Percentiles rank a stretch among this genome's conserved stretches.
Conservation (phyloP, 1,284 basidiomycete species). For the Wolfiporia cocos region DNA sequence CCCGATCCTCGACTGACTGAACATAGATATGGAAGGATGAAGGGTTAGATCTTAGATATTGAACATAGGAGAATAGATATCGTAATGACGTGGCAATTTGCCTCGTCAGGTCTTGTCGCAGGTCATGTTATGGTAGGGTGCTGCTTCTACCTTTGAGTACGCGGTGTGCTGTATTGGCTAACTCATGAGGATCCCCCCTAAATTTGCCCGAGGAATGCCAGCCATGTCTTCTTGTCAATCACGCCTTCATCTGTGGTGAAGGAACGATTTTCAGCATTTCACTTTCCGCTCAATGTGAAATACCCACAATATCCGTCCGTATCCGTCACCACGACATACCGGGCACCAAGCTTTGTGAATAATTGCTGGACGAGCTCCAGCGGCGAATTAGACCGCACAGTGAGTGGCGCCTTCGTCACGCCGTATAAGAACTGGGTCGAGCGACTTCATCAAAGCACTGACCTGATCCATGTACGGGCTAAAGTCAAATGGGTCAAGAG, state of each 20-base stretch:
- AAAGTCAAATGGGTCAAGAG: slow-evolving; percentile 73
- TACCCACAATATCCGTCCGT: slow-evolving; percentile 73
- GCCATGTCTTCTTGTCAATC: slow-evolving; percentile 92
- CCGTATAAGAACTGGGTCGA: no score
- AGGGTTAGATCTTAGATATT: no score
- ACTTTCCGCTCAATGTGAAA: no score
- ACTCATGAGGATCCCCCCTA: slow-evolving; percentile 39
- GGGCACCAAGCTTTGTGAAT: slow-evolving; percentile 89
- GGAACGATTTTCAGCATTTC: no score
- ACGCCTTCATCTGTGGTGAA: slow-evolving; percentile 81
- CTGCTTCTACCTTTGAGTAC: no score
- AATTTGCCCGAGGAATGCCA: slow-evolving; percentile 72
- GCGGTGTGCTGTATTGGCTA: no score
- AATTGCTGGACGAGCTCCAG: slow-evolving; percentile 88
- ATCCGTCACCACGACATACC: slow-evolving; percentile 84
- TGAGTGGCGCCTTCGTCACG: slow-evolving; percentile 69
- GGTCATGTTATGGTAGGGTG: no score
- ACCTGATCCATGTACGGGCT: slow-evolving; percentile 89
- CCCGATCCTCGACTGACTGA: no score
- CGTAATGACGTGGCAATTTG: no score
- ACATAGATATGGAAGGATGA: no score
- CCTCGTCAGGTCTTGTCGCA: no score
- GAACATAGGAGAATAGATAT: no score
- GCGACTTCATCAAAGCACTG: slow-evolving; percentile 4
- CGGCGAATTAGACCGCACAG: slow-evolving; percentile 77